Conservation (phyloP, 2,329 filamentous ascomycete genomes). For the Colletotrichum abscissum region DNA sequence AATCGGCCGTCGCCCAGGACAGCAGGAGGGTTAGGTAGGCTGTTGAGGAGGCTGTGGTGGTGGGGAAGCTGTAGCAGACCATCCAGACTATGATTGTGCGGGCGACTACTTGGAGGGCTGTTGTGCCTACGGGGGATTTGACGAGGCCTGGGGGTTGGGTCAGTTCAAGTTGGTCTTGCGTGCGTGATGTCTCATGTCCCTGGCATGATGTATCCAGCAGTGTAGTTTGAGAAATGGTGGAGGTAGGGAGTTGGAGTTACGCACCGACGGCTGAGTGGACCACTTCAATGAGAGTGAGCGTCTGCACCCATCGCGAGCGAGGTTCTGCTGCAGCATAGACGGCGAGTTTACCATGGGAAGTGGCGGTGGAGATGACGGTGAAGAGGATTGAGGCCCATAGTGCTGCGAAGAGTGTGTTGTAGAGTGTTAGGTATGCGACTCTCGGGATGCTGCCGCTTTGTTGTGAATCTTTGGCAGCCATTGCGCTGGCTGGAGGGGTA, state of each 20-base stretch:
- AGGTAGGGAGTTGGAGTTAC: not conserved
- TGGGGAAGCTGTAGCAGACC: constrained; percentile 79
- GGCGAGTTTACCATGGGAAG: constrained; percentile 56
- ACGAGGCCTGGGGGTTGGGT: constrained; percentile 74
- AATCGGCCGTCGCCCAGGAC: constrained; percentile 91
- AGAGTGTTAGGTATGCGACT: constrained; percentile 78
- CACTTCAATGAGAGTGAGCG: constrained; percentile 83
- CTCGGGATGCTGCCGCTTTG: not conserved
- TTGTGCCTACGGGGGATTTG: constrained; percentile 85
- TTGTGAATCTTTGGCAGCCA: not conserved
- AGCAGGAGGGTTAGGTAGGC: constrained; percentile 82
- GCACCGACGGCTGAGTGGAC: constrained; percentile 82
- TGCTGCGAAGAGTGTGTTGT: constrained; percentile 82
- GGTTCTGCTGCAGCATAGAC: constrained; percentile 72
- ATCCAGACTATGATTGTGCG: constrained; percentile 92
- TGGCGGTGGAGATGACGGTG: constrained; percentile 69
- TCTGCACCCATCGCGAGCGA: constrained; percentile 85
- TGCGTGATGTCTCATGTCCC: not conserved
- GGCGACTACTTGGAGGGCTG: constrained; percentile 87
- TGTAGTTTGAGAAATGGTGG: too few species aligned
- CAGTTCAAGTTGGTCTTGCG: not conserved
- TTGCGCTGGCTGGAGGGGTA: not conserved
- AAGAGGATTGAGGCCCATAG: constrained; percentile 84
- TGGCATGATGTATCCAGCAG: too few species aligned
- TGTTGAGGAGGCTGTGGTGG: constrained; percentile 61